phyloP scores from a whole-genome alignment of 768 basidiomycete species.

The Pleurotus eryngii region DNA sequence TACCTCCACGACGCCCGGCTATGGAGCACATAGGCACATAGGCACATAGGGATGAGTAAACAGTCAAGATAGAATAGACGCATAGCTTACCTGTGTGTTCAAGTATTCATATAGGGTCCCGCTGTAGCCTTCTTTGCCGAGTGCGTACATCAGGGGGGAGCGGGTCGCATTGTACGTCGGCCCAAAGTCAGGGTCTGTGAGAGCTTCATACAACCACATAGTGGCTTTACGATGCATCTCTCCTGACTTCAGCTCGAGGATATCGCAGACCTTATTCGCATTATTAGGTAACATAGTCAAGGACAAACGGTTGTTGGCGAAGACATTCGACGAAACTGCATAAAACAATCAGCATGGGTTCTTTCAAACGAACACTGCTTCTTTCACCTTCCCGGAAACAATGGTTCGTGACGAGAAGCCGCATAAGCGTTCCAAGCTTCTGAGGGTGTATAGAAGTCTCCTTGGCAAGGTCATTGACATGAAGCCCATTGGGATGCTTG shows the following conservation, averaged over 20 bases:
- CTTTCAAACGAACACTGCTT: no score
- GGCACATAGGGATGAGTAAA: no score
- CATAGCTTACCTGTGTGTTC: background rate
- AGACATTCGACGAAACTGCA: constrained; percentile 4
- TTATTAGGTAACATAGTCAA: constrained; percentile 1
- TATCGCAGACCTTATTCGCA: background rate
- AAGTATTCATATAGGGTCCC: constrained; percentile 9
- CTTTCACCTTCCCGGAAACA: constrained; percentile 8
- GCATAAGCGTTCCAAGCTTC: constrained; percentile 6
- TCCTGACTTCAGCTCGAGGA: constrained; percentile 4
- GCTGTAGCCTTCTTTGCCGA: constrained; percentile 5
- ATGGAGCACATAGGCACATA: no score
- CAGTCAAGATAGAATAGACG: background rate
- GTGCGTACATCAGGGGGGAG: constrained; percentile 14
- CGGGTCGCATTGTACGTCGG: constrained; percentile 12
- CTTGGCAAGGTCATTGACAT: constrained; percentile 7
- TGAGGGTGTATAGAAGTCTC: background rate
- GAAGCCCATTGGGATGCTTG: constrained; percentile 8
- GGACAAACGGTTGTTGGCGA: constrained; percentile 10
- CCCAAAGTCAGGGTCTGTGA: constrained; percentile 14
- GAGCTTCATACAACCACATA: constrained; percentile 9
- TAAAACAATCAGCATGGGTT: background rate
- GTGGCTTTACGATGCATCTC: constrained; percentile 2
- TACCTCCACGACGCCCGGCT: no score
- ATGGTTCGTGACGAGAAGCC: background rate